phyloP scores from a whole-genome alignment of 2,329 filamentous ascomycete genomes.

The Colletotrichum sublineola region DNA sequence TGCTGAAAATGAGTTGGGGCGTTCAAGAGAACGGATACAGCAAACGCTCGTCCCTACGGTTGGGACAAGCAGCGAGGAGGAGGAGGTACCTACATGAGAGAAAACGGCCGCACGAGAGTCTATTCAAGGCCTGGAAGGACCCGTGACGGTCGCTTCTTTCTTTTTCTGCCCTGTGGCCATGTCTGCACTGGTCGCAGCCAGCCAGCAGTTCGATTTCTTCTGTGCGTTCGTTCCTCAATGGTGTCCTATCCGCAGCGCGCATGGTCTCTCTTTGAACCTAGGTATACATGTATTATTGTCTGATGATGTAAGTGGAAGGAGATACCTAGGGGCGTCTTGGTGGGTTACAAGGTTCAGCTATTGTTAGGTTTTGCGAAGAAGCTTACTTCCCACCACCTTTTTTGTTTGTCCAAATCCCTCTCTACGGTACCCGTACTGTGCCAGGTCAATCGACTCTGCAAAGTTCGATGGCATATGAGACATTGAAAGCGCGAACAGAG shows the following conservation, averaged over 20 bases:
- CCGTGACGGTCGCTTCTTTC: constrained; percentile 23
- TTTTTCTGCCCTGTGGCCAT: constrained; percentile 24
- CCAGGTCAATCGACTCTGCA: not conserved
- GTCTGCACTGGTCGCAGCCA: constrained; percentile 14
- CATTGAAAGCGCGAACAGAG: constrained; percentile 3
- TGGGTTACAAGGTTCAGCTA: constrained; percentile 14
- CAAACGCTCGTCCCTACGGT: not conserved
- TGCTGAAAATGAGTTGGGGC: constrained; percentile 1
- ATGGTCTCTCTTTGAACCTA: not conserved
- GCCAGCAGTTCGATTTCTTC: constrained; percentile 7
- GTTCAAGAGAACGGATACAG: not conserved
- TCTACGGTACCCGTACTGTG: not conserved
- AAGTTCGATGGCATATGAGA: not conserved
- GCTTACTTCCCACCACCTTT: constrained; percentile 15
- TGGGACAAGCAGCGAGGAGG: not conserved
- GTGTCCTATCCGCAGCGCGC: not conserved
- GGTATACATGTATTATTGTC: not conserved
- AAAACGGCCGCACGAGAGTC: constrained; percentile 17
- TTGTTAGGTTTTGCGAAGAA: constrained; percentile 26
- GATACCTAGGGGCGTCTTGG: not conserved
- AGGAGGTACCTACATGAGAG: not conserved
- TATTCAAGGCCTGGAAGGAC: constrained; percentile 6
- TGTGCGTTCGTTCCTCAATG: not conserved
- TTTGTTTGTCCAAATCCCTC: not conserved
- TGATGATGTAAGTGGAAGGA: not conserved